A percentile compares a stretch with the other conserved stretches of the same genome.
phyloP scores from a whole-genome alignment of 164 flowering plant species.

The Chimonanthus praecox region DNA sequence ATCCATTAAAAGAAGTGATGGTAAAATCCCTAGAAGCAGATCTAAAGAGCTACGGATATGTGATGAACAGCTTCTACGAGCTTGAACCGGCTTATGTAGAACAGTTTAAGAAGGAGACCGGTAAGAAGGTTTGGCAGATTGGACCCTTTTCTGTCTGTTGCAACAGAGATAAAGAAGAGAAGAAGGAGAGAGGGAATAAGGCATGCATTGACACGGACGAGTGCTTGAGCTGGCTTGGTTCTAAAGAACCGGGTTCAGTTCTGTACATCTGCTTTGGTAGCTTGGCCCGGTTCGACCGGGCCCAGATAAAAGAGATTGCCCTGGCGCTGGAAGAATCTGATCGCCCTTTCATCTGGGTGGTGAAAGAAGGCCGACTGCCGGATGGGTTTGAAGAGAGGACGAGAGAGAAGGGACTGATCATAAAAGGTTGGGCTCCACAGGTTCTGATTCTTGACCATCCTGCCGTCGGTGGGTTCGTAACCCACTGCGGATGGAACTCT shows the following conservation, averaged over 20 bases:
- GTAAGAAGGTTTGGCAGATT: slow-evolving; percentile 21
- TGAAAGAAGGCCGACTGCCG: too few species aligned
- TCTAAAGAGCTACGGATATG: slow-evolving; percentile 14
- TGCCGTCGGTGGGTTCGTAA: too few species aligned
- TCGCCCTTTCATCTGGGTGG: slow-evolving; percentile 8
- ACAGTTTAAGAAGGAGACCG: slow-evolving; percentile 7
- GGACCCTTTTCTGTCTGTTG: slow-evolving; percentile 27
- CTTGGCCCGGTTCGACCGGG: slow-evolving; percentile 3
- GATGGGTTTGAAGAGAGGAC: too few species aligned
- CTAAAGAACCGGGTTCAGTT: slow-evolving; percentile 16
- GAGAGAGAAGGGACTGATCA: too few species aligned
- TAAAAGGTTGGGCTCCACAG: too few species aligned
- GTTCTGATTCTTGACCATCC: too few species aligned
- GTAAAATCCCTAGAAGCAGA: slow-evolving; percentile 4
- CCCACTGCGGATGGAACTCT: too few species aligned
- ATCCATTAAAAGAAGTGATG: neutral
- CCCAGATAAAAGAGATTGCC: slow-evolving; percentile 44
- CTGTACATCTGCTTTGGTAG: slow-evolving; percentile 19
- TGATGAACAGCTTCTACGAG: slow-evolving; percentile 32
- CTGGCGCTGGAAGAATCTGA: slow-evolving; percentile 45
- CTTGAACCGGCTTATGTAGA: slow-evolving; percentile 26
- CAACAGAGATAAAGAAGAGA: slow-evolving; percentile 14
- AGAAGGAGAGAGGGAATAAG: slow-evolving; percentile 22
- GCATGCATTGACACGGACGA: slow-evolving; percentile 7
- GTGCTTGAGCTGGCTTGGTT: slow-evolving; percentile 24